A percentile compares a stretch with the other conserved stretches of the same genome.
phyloP scores from a whole-genome alignment of 2,329 filamentous ascomycete species.

The Colletotrichum orbiculare region DNA sequence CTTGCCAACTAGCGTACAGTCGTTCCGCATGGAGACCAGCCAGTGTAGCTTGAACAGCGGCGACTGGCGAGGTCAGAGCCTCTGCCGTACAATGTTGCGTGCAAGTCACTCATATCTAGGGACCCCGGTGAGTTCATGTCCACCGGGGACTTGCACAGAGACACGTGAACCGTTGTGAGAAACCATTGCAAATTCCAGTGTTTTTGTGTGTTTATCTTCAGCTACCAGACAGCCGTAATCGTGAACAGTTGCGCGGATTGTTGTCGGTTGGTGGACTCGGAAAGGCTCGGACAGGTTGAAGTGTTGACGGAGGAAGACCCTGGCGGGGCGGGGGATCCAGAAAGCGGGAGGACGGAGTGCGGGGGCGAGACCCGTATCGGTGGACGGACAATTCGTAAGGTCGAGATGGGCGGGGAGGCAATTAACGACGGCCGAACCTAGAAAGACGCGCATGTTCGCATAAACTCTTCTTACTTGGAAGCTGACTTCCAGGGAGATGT shows the following conservation, averaged over 20 bases:
- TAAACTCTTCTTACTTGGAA: slow-evolving; percentile 75
- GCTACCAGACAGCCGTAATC: slow-evolving; percentile 40
- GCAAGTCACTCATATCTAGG: slow-evolving; percentile 31
- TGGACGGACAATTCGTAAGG: slow-evolving; percentile 21
- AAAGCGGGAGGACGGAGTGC: slow-evolving; percentile 25
- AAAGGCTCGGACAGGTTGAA: slow-evolving; percentile 36
- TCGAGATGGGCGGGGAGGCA: slow-evolving; percentile 39
- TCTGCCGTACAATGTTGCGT: slow-evolving; percentile 16
- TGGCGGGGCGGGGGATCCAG: slow-evolving; percentile 9
- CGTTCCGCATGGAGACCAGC: neutral
- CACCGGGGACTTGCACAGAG: slow-evolving; percentile 24
- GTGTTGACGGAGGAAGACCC: slow-evolving; percentile 24
- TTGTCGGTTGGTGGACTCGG: slow-evolving; percentile 35
- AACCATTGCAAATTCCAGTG: slow-evolving; percentile 39
- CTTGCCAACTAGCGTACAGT: slow-evolving; percentile 7
- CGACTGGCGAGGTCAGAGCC: slow-evolving; percentile 1
- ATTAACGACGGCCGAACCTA: slow-evolving; percentile 97
- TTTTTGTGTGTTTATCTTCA: slow-evolving; percentile 41
- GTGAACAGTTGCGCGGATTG: slow-evolving; percentile 39
- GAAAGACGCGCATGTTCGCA: slow-evolving; percentile 79
- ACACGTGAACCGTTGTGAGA: slow-evolving; percentile 33
- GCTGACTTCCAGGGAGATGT: slow-evolving; percentile 76
- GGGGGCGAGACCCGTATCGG: slow-evolving; percentile 22
- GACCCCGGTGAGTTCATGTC: slow-evolving; percentile 24
- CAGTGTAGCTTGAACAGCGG: neutral